These are phyloP conservation scores for Diaporthe sp. DNA, from an alignment of 2,329 filamentous ascomycete genomes.

Conservation along the genomic window DNA sequence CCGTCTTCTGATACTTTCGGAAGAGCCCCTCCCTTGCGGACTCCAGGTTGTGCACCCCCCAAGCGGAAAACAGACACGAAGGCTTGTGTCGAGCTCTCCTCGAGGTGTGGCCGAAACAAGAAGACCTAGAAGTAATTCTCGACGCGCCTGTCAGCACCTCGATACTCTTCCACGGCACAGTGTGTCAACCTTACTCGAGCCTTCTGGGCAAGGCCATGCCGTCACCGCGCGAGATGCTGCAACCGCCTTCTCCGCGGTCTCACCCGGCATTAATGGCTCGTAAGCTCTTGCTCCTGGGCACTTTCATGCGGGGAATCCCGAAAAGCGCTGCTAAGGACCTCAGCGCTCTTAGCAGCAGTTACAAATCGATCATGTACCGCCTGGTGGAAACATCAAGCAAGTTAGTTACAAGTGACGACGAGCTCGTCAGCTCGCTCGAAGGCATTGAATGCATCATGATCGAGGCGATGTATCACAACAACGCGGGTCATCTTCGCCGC, in stretches of 20 bases:
- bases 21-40: neutral
- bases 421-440: constrained; percentile 58
- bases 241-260: constrained; percentile 44
- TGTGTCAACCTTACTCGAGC: constrained; percentile 49
- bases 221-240: constrained; percentile 49
- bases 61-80: constrained; percentile 3
- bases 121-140: constrained; percentile 53
- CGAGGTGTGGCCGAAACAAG: constrained; percentile 53
- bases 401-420: constrained; percentile 60
- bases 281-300: constrained; percentile 49
- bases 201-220: constrained; percentile 39
- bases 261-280: constrained; percentile 53
- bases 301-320: constrained; percentile 47
- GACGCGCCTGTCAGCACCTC: constrained; percentile 47
- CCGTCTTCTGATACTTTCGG: neutral
- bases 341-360: constrained; percentile 39
- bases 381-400: constrained; percentile 47
- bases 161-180: constrained; percentile 50
- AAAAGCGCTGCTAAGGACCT: neutral
- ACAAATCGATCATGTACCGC: constrained; percentile 43
- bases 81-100: constrained; percentile 45
- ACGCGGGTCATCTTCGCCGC: constrained; percentile 59
- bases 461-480: constrained; percentile 59
- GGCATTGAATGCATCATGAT: constrained; percentile 65
- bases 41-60: neutral